Evolutionary conservation across 192 early-diverging fungal genomes (phyloP).

Genomic region (Backusella tarrabulga): DNA sequence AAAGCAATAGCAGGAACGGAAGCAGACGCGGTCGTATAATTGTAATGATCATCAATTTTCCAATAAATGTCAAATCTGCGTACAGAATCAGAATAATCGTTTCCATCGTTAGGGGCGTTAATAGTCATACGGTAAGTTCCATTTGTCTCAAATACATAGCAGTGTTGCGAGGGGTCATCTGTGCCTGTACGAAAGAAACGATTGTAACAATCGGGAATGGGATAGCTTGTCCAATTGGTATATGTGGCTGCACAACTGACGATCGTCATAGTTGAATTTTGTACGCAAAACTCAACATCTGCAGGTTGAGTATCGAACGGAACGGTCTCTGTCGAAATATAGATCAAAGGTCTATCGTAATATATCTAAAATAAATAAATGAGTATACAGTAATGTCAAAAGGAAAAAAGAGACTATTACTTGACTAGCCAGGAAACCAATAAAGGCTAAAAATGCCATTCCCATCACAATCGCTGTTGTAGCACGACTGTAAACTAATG

Average conservation of each 20-base stretch:
- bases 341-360: conserved; percentile 15
- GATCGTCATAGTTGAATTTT: conserved; percentile 5
- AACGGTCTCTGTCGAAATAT: conserved; percentile 11
- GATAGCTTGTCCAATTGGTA: background rate
- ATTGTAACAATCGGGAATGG: background rate
- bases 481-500: conserved; percentile 11
- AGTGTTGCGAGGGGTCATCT: background rate
- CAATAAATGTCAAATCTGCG: conserved; percentile 26
- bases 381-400: background rate
- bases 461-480: background rate
- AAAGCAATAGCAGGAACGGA: conserved; percentile 11
- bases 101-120: background rate
- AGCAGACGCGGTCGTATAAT: background rate
- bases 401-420: background rate
- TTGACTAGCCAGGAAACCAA: conserved; percentile 5
- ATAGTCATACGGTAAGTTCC: conserved; percentile 1
- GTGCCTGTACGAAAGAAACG: background rate
- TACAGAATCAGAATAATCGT: background rate
- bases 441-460: conserved; percentile 5
- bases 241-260: background rate
- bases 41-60: conserved; percentile 15
- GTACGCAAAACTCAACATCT: conserved; percentile 26
- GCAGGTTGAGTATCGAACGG: background rate
- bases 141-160: conserved; percentile 21
- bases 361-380: conserved; percentile 9